Percentiles rank a stretch among this genome's conserved stretches.
Conservation (phyloP, 116 monocot genomes). For the Thalassia testudinum region DNA sequence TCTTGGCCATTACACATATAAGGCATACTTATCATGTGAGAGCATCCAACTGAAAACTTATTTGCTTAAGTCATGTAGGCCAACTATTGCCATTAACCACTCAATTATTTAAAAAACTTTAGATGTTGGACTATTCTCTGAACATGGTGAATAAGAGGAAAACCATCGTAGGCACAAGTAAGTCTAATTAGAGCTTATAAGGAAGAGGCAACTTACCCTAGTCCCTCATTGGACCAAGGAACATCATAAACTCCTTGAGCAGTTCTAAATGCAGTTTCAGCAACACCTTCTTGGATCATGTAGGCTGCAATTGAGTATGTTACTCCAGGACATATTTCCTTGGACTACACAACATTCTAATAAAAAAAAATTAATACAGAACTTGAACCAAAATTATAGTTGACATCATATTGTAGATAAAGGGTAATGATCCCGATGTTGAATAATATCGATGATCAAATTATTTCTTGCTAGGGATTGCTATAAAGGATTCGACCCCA, state of each 20-base stretch:
- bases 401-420: neutral
- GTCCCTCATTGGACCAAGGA: conserved; percentile 71
- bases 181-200: neutral
- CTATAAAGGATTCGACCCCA: no score
- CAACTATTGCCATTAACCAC: no score
- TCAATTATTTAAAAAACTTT: no score
- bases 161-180: neutral
- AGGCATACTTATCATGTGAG: no score
- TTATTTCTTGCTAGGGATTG: no score
- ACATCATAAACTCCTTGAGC: conserved; percentile 79
- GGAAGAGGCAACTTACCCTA: conserved; percentile 46
- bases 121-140: conserved; percentile 1
- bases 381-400: neutral
- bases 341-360: conserved; percentile 61
- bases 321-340: conserved; percentile 89
- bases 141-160: neutral
- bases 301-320: conserved; percentile 72
- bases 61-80: no score
- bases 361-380: conserved; percentile 17
- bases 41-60: no score
- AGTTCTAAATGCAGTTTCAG: conserved; percentile 66
- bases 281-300: conserved; percentile 98
- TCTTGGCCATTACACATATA: no score
- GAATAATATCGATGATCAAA: no score
- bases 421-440: neutral